Evolutionary conservation across 2,329 filamentous ascomycete genomes (phyloP).

Genomic region (Xylariaceae sp.): DNA sequence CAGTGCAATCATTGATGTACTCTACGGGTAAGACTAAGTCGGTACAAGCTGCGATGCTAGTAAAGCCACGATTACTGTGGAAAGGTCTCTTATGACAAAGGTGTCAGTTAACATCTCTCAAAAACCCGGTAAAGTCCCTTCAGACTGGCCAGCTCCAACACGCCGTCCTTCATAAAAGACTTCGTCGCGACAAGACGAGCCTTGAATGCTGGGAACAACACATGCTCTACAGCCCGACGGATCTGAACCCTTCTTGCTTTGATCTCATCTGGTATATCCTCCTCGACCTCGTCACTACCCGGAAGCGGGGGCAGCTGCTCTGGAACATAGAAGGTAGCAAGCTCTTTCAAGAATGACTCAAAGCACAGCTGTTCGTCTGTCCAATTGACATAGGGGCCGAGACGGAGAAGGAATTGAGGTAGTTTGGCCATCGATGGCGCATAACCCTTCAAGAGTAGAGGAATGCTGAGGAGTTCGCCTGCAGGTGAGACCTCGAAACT

Average conservation of each 20-base stretch:
- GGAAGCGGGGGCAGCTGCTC: conserved; percentile 64
- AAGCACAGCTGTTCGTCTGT: conserved; percentile 81
- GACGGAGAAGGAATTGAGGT: conserved; percentile 78
- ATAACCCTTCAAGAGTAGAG: conserved; percentile 84
- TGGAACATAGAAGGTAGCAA: conserved; percentile 87
- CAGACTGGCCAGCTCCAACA: conserved; percentile 84
- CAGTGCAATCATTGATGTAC: too few relatives aligned
- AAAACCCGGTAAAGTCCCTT: conserved; percentile 94
- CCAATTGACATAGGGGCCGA: conserved; percentile 90
- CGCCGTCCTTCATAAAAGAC: conserved; percentile 65
- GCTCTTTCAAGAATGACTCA: conserved; percentile 74
- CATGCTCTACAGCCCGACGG: conserved; percentile 72
- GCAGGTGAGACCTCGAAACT: conserved; percentile 74
- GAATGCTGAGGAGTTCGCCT: conserved; percentile 74
- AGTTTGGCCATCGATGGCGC: conserved; percentile 81
- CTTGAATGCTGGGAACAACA: conserved; percentile 87
- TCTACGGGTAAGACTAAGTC: too few relatives aligned
- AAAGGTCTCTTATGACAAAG: neutral
- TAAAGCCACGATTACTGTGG: too few relatives aligned
- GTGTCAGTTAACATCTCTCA: conserved; percentile 69
- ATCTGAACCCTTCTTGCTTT: conserved; percentile 63
- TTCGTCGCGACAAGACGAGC: conserved; percentile 77
- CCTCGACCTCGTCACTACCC: conserved; percentile 33
- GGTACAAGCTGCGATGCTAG: too few relatives aligned
- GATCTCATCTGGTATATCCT: conserved; percentile 45